Evolutionary conservation across 2,329 filamentous ascomycete species (phyloP), one percentile per base, ranked within the genome.

Genomic region (Fusarium albidum): DNA sequence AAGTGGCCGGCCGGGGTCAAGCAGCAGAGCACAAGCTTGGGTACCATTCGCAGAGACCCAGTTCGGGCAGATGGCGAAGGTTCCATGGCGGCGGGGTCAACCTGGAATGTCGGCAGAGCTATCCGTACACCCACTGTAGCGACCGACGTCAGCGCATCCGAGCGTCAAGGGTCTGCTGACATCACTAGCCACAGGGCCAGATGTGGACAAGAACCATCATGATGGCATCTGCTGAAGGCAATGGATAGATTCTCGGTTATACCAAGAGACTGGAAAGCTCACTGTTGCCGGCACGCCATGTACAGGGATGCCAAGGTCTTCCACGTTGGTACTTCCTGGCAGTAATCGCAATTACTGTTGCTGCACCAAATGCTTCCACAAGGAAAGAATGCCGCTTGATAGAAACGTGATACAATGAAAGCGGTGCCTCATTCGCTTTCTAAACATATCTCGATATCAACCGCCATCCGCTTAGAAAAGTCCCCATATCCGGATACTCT

Each of bases 51-150:
- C 14, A 52, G 33, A 39, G 32, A 45, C 40, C 40, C 38, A 45
- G 40, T 46, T 38, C 14, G 34, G 41, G 43, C 32, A 47, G 51
- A 27, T 55, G 32, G 33, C 49, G 25, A 52, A 46, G 46, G 49
- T 42, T 55, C 48, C 56, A 57, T 57, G 51, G 41, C 51, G 39
- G 64, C 59, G 64, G 64, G 63, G 65, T 57, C 53, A 44, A 34
- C 21, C 42, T 55, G 49, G 46, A 49, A 59, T 54, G 51, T 43
- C 40, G 31, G 47, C 28, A 46, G 56, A 40, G 51, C 55, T 57
- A 66, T n/a, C n/a, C n/a, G n/a, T n/a, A n/a, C n/a, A n/a, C n/a
- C n/a, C n/a, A n/a, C n/a, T n/a, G n/a, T n/a, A n/a, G n/a, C n/a
- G n/a, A n/a, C 49, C 62, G 50, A 67, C 61, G 64, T 67, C 64